Evolutionary conservation across 1,284 basidiomycete genomes (phyloP).

Genomic region (Rhodotorula glutinis): DNA sequence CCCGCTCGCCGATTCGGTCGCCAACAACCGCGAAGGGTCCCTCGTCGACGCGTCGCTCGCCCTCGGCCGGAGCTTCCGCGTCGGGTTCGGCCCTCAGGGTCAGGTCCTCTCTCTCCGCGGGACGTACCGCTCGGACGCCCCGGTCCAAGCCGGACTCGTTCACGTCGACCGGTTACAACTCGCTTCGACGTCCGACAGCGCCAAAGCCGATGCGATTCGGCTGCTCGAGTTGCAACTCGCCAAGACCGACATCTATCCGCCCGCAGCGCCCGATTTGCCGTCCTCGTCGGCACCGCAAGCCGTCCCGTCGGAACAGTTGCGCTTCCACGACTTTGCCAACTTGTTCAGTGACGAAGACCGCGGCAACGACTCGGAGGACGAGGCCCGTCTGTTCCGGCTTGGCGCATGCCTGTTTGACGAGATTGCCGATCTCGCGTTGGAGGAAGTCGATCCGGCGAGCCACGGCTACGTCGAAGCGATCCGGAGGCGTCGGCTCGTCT

Average conservation of each 20-base stretch:
- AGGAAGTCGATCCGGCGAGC: neutral
- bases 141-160: neutral
- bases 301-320: conserved; percentile 63
- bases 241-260: conserved; percentile 61
- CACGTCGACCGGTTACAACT: conserved; percentile 22
- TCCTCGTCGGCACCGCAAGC: conserved; percentile 55
- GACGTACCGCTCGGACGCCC: neutral
- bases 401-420: conserved; percentile 89
- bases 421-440: conserved; percentile 58
- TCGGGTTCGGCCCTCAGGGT: conserved; percentile 72
- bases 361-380: conserved; percentile 56
- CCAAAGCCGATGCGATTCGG: conserved; percentile 52
- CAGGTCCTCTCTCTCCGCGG: neutral
- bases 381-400: conserved; percentile 78
- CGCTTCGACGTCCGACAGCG: neutral
- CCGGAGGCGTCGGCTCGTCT: conserved; percentile 60
- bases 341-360: conserved; percentile 8
- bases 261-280: conserved; percentile 32
- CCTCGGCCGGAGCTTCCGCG: conserved; percentile 82
- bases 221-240: conserved; percentile 76
- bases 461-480: conserved; percentile 56
- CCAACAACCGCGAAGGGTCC: conserved; percentile 63
- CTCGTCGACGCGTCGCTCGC: conserved; percentile 77
- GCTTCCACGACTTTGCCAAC: conserved; percentile 71
- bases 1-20: conserved; percentile 55